Conservation (phyloP, 2,329 filamentous ascomycete species). For the Cadophora sp. region DNA sequence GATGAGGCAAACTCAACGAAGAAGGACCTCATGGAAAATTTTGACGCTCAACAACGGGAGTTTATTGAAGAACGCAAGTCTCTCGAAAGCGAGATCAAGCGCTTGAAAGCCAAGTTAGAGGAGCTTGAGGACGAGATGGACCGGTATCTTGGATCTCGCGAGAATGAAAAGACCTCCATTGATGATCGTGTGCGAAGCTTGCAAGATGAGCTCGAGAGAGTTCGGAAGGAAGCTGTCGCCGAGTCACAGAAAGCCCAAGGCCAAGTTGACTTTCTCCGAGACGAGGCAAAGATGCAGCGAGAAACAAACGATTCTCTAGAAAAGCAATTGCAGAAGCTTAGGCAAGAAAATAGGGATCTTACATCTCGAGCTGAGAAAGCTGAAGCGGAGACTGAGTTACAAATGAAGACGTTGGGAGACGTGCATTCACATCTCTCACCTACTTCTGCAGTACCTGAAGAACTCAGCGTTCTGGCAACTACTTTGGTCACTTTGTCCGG, state of each 20-base stretch:
- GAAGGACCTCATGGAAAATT: conserved; percentile 90
- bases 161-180: conserved; percentile 77
- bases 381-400: conserved; percentile 58
- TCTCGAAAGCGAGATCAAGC: conserved; percentile 80
- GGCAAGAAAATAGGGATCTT: conserved; percentile 60
- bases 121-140: conserved; percentile 94
- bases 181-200: conserved; percentile 73
- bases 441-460: conserved; percentile 58
- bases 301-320: conserved; percentile 66
- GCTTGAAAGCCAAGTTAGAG: conserved; percentile 78
- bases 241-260: conserved; percentile 64
- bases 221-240: conserved; percentile 63
- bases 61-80: conserved; percentile 85
- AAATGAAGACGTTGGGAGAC: conserved; percentile 61
- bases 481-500: conserved; percentile 63
- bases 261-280: conserved; percentile 67
- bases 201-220: conserved; percentile 72
- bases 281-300: conserved; percentile 63
- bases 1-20: conserved; percentile 92
- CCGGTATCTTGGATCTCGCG: conserved; percentile 79
- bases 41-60: conserved; percentile 89
- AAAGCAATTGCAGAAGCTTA: conserved; percentile 59
- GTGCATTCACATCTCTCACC: conserved; percentile 65
- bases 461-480: conserved; percentile 64
- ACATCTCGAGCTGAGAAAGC: conserved; percentile 57